Evolutionary conservation across 192 early-diverging fungal genomes (phyloP), one percentile per base, ranked within the genome.

Genomic region (Backusella westeae): DNA sequence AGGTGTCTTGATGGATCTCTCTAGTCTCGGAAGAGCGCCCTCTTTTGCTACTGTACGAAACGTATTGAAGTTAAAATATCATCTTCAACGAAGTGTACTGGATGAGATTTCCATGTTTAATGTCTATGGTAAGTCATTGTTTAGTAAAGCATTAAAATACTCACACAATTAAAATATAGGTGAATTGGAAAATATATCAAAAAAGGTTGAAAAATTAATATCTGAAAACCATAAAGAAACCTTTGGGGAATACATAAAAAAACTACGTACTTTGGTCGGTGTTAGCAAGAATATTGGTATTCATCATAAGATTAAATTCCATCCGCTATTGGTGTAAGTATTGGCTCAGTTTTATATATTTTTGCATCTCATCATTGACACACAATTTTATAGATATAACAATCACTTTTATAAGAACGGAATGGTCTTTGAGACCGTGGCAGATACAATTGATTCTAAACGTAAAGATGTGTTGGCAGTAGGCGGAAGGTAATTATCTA

Each of bases 101-200:
- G 92, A 94, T 76, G 87, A 90, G 15, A 77, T 94, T 19, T 87
- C 88, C 44, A 67, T 84, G 73, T 93, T 94, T 76, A 84, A 90
- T 72, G 78, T 88, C 9, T 84, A 82, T 73, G 92, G 90, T 73
- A 86, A 85, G 38, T 26, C 3, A n/a, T 17, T 34, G 65, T 67
- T 4, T 7, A 72, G 26, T 36, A 29, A 38, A 39, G 15, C n/a
- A 29, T 32, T 17, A 52, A 63, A 34, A n/a, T 42, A 69, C 29
- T 42, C 36, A 46, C 53, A 34, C 35, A 35, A 8, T 23, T 23
- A 56, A 23, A 42, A 21, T 38, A 46, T 70, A 78, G 84, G 88
- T 9, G 87, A 89, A 66, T 42, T 89, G 26, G 87, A 89, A 66
- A 77, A 72, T 17, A 81, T 88, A 2, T 74, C 73, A 21, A 85